Evolutionary conservation across 2,329 filamentous ascomycete genomes (phyloP), one percentile per base, ranked within the genome.

Genomic region (Calonectria pauciramosa): DNA sequence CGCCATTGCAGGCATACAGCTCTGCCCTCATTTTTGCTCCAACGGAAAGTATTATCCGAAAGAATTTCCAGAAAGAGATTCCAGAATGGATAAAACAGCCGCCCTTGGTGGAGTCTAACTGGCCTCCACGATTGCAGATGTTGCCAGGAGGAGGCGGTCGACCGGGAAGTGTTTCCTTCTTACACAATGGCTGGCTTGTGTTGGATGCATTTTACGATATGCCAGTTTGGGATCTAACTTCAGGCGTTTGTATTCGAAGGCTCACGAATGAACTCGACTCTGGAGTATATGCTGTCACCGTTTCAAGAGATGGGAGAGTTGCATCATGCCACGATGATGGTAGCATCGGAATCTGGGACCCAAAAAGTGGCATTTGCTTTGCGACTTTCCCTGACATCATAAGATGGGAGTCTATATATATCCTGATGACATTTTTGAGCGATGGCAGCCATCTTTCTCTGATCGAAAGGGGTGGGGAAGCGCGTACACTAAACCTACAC

Each of bases 1-100:
- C 70, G 0, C 82, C 82, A 7, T 76, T 83, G 4, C 82, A 83
- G 44, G 49, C 82, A 2, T 83, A 84, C 47, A 68, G 56, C 1
- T 83, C 82, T 0, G 78, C 76, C 0, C 63, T 84, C 1, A 41
- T 81, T 0, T 83, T 84, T 49, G 28, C 76, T 2, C 82, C 81
- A n/a, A 36, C 41, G 6, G 32, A 34, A 28, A 67, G 64, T 4
- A 18, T 51, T 7, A 67, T 67, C 18, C 64, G 41, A 36, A 32
- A 52, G 20, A 26, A 32, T 28, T 51, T 36, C n/a, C 11, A 36
- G 34, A 4, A 3, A 41, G 34, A 60, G 8, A 30, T 36, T 20
- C 28, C 32, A 16, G 14, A 67, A 36, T 67, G 64, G 64, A 67
- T 67, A 26, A 52, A n/a, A 20, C 28, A 34, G 20, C 28, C 26